Evolutionary conservation across 2,329 filamentous ascomycete species (phyloP), one percentile per base, ranked within the genome.

Genomic region (Fusarium continuum): DNA sequence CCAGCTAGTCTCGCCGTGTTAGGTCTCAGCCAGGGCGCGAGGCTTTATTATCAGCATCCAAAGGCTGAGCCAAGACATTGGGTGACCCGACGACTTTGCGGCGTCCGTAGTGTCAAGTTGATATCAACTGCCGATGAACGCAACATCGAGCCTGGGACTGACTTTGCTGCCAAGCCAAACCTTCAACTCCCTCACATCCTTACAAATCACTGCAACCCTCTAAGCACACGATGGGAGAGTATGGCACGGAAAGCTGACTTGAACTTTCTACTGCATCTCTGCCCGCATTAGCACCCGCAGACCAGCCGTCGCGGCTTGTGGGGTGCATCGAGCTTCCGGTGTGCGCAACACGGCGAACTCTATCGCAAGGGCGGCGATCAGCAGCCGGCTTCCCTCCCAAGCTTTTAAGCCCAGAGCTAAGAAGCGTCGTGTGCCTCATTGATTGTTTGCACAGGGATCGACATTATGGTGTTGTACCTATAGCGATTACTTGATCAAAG

Each of bases 341-440:
- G 60, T 35, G 46, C 48, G 45, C 53, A 56, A 55, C 54, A 53
- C 38, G 32, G 53, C 39, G 54, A 70, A 68, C 55, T 70, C 50
- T 61, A 64, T 68, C 46, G 28, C 31, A 26, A 46, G 39, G 40
- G 44, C 20, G 55, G 34, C 32, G 34, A 55, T 67, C 41, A 41
- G 41, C 35, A 56, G 36, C 32, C 36, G 20, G 19, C 26, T 34
- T 22, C 34, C 40, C 25, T 36, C 34, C n/a, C 36, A 39, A 49
- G 41, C 49, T 43, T 52, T 41, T 23, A 36, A 58, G 23, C 19
- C 22, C 38, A 52, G 34, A 46, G 29, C 32, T 32, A 25, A 58
- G 22, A 35, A 25, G 43, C 23, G 29, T 46, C 41, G 17, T 28
- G 11, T 35, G 25, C 38, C 43, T 56, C 50, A 19, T 28, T 34